Evolutionary conservation across 129 eudicot genomes (phyloP).

Genomic region (Flaveria linearis): DNA sequence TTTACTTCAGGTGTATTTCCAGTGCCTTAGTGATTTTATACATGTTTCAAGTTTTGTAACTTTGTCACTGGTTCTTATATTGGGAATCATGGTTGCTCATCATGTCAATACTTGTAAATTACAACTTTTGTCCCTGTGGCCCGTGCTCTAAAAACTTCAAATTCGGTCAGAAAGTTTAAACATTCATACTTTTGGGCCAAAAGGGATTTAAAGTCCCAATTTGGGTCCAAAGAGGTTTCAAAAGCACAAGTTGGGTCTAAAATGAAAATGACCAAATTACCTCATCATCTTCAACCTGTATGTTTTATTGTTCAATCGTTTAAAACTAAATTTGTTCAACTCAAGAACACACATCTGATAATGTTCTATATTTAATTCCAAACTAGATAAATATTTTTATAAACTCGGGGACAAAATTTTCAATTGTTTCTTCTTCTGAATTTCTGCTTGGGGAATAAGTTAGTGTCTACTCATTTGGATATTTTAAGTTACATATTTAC

Average conservation of each 20-base stretch:
- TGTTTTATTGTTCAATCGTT: background rate
- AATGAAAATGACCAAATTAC: background rate
- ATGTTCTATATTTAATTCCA: background rate
- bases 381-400: background rate
- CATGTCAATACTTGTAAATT: background rate
- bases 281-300: slow-evolving; percentile 4
- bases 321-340: background rate
- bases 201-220: background rate
- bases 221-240: background rate
- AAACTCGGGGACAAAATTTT: background rate
- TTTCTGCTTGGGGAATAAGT: slow-evolving; percentile 13
- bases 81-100: background rate
- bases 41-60: background rate
- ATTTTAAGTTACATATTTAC: slow-evolving; percentile 54
- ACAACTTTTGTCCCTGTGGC: background rate
- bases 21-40: background rate
- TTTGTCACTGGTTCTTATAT: slow-evolving; percentile 13
- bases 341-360: background rate
- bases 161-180: background rate
- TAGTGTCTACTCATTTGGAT: slow-evolving; percentile 44
- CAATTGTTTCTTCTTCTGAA: slow-evolving; percentile 7
- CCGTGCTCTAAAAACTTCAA: background rate
- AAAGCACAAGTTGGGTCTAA: background rate
- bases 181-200: background rate
- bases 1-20: background rate